A percentile compares a stretch with the other conserved stretches of the same genome.
These are phyloP conservation scores for Aspergillus glaucus DNA, from an alignment of 2,329 filamentous ascomycete genomes.

Conservation along the genomic window DNA sequence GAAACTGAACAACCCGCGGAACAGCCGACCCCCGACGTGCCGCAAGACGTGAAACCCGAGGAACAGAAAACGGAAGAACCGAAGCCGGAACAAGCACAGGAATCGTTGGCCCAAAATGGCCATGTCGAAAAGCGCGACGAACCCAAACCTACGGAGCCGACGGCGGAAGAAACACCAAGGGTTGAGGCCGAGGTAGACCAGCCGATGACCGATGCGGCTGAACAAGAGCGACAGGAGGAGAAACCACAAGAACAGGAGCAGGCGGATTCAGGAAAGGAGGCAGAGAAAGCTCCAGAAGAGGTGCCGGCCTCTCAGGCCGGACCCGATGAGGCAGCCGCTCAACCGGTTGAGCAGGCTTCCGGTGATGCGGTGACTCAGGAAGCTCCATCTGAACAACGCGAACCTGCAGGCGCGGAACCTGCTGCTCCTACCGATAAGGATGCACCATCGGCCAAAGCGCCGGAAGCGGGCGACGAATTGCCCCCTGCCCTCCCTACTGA, in stretches of 20 bases:
- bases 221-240: slow-evolving; percentile 1
- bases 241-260: neutral
- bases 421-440: slow-evolving; percentile 8
- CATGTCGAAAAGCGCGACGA: slow-evolving; percentile 3
- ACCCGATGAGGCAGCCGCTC: slow-evolving; percentile 10
- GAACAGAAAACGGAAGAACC: slow-evolving; percentile 6
- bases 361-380: slow-evolving; percentile 7
- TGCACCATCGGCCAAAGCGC: slow-evolving; percentile 14
- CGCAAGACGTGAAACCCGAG: slow-evolving; percentile 13
- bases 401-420: slow-evolving; percentile 14
- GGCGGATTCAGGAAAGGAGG: neutral
- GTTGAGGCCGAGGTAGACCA: neutral
- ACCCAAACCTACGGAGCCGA: slow-evolving; percentile 8
- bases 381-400: slow-evolving; percentile 7
- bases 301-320: neutral
- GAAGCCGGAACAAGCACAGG: slow-evolving; percentile 3
- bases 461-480: slow-evolving; percentile 19
- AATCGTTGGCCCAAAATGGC: slow-evolving; percentile 2
- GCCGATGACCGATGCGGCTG: neutral
- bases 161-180: slow-evolving; percentile 8
- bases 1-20: slow-evolving; percentile 5
- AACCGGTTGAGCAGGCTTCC: slow-evolving; percentile 20
- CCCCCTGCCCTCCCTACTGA: slow-evolving; percentile 25
- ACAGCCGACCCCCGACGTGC: slow-evolving; percentile 6
- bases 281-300: neutral